Evolutionary conservation across 1,139 yeast species (phyloP).

Genomic region (Kodamaea suecica): DNA sequence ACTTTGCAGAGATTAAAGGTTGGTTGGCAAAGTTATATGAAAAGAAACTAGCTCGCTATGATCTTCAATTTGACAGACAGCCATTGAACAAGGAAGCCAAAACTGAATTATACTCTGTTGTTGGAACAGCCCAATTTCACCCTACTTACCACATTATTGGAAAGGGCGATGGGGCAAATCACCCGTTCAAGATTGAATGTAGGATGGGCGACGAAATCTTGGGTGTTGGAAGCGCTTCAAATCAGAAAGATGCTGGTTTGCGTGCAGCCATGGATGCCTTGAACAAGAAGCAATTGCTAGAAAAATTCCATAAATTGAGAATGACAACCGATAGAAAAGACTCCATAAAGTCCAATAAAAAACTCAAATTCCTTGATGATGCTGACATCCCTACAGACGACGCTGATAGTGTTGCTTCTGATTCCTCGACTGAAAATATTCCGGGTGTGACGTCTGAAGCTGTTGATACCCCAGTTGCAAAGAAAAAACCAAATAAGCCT

Average conservation of each 20-base stretch:
- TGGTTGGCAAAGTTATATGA: constrained; percentile 62
- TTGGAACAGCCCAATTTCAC: constrained; percentile 70
- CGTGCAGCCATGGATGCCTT: constrained; percentile 73
- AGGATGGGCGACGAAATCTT: constrained; percentile 50
- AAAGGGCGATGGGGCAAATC: constrained; percentile 38
- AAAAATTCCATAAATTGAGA: constrained; percentile 59
- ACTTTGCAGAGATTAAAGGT: constrained; percentile 43
- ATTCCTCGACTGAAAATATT: background rate
- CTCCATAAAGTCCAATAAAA: constrained; percentile 21
- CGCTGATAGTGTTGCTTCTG: background rate
- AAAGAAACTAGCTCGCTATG: constrained; percentile 25
- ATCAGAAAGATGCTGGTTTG: constrained; percentile 63
- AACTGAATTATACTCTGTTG: constrained; percentile 68
- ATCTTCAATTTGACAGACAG: constrained; percentile 21
- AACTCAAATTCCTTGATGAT: constrained; percentile 8
- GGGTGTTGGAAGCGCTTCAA: constrained; percentile 62
- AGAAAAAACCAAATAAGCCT: constrained; percentile 8
- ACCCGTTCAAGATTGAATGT: constrained; percentile 62
- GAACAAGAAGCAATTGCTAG: constrained; percentile 54
- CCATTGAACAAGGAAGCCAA: constrained; percentile 63
- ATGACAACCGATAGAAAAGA: constrained; percentile 59
- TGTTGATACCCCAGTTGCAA: constrained; percentile 1
- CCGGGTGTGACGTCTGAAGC: background rate
- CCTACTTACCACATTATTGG: constrained; percentile 54
- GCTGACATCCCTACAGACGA: constrained; percentile 4